A percentile compares a stretch with the other conserved stretches of the same genome.
Evolutionary conservation across 257 asterid genomes (phyloP).

Genomic region (Gentiana macrophylla): DNA sequence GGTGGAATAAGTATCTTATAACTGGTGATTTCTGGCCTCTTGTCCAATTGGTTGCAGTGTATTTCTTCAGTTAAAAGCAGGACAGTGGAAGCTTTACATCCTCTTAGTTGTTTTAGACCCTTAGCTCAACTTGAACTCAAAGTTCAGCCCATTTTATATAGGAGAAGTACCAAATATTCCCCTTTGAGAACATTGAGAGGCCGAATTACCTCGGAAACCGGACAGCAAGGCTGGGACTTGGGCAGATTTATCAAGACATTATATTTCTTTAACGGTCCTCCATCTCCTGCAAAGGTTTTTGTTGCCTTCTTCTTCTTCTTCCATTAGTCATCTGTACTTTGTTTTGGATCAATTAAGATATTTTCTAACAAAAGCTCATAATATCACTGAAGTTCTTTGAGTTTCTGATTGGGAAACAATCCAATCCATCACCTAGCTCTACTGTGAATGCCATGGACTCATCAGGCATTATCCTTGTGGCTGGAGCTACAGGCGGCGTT

Average conservation of each 20-base stretch:
- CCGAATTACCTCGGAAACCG: slow-evolving; percentile 40
- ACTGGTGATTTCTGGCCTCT: too few relatives aligned
- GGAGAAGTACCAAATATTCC: slow-evolving; percentile 19
- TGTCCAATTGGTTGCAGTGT: slow-evolving; percentile 29
- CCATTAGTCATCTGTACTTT: neutral
- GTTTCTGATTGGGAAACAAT: slow-evolving; percentile 80
- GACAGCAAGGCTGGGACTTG: slow-evolving; percentile 77
- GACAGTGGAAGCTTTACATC: slow-evolving; percentile 16
- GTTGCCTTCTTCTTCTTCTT: slow-evolving; percentile 10
- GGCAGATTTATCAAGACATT: slow-evolving; percentile 80
- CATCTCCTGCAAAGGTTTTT: slow-evolving; percentile 86
- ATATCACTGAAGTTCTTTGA: slow-evolving; percentile 59
- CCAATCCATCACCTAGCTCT: slow-evolving; percentile 75
- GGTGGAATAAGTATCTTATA: too few relatives aligned
- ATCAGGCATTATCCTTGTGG: slow-evolving; percentile 65
- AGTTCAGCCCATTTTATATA: slow-evolving; percentile 19
- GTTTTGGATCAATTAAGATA: neutral
- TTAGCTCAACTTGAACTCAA: slow-evolving; percentile 29
- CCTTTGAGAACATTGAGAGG: slow-evolving; percentile 35
- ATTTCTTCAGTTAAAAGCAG: slow-evolving; percentile 27
- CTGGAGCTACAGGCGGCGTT: slow-evolving; percentile 99
- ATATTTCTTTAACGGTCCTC: slow-evolving; percentile 89
- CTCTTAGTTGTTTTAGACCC: slow-evolving; percentile 30
- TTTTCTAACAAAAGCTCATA: slow-evolving; percentile 32
- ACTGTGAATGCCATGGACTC: slow-evolving; percentile 49